Evolutionary conservation across 2,329 filamentous ascomycete genomes (phyloP), one percentile per base, ranked within the genome.

Genomic region (Exophiala oligosperma): DNA sequence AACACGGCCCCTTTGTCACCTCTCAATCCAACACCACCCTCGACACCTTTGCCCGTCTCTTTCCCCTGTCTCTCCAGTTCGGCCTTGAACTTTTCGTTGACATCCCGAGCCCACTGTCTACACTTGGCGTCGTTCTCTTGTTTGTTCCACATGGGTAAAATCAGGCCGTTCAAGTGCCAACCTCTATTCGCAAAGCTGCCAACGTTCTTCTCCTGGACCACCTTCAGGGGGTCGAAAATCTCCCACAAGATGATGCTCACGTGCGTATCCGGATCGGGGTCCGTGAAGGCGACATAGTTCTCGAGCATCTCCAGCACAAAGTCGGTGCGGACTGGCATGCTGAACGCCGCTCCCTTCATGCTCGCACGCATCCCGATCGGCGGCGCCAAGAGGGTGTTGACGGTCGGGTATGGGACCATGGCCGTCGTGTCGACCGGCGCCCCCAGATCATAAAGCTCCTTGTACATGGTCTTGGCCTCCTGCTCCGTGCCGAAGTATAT

Each of bases 171-270:
- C 60, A 77, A 77, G 38, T 77, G 76, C 4, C 66, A 66, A 6
- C 76, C 77, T 3, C 79, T 72, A 59, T 76, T 79, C 2, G 77
- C 75, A 56, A 79, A 79, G 0, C 79, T 75, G 4, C 75, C 81
- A 1, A 70, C 64, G 3, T 78, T 69, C 24, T 76, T 69, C 63
- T 76, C 75, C 3, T 68, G 64, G 3, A 78, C 69, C 24, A 77
- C 69, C 63, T 77, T 75, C 2, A 68, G 64, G 54, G 74, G 73
- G 21, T 79, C 72, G 24, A 74, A 73, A 24, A 76, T 70, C 60
- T 82, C 79, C 3, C 78, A 73, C 1, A 76, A 67, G 2, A 78
- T 65, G 1, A 70, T 55, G 40, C 65, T 71, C 11, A 71, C 60
- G 3, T 74, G 70, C 0, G 66, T 56, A 24, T 74, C 67, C 3